Base-by-base conservation (phyloP, 192 early-diverging fungal species). In the Borealophlyctis nickersoniae region DNA sequence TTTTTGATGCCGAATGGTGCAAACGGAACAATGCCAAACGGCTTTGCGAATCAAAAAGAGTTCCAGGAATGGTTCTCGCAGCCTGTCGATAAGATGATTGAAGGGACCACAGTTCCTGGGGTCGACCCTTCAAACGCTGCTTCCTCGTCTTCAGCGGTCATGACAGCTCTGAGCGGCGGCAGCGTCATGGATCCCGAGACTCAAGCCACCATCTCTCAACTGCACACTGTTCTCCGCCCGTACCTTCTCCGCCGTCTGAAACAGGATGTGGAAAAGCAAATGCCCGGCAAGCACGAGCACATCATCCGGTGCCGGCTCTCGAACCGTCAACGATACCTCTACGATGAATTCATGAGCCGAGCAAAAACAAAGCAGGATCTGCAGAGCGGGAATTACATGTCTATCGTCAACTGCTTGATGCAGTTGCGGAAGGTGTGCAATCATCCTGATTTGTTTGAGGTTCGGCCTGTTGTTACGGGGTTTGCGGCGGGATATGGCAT, bases 31-130 rank as follows among this genome's bases (percentile, higher is more conserved):
- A 69, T 75, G 90, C 13, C 79, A 82, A 80, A 91, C 32, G 78
- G 91, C 32, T 95, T 95, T 63, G 93, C 92, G 66, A 90, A 88
- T 11, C 92, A 91, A 45, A 85, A 90, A 56, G 92, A 94, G 73
- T 95, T 95, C 62, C 88, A 87, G 65, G 93, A 95, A 67, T 95
- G 93, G 93, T 95, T 95, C 63, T 89, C 89, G 31, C 84, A 89
- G 61, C 89, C 92, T 63, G 92, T 94, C 63, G 92, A 94, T 72
- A 87, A 84, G 48, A 87, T 89, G 67, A 88, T 89, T 0, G 90
- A 92, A 67, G 91, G 91, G 66, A 86, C 86, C 52, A 82, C 83
- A 0, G 77, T 81, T 3, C 72, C 92, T 29, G n/a, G n/a, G n/a
- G n/a, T n/a, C n/a, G n/a, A n/a, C n/a, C n/a, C n/a, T n/a, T n/a